Evolutionary conservation across 192 early-diverging fungal genomes (phyloP).

Genomic region (Podochytrium sp.): DNA sequence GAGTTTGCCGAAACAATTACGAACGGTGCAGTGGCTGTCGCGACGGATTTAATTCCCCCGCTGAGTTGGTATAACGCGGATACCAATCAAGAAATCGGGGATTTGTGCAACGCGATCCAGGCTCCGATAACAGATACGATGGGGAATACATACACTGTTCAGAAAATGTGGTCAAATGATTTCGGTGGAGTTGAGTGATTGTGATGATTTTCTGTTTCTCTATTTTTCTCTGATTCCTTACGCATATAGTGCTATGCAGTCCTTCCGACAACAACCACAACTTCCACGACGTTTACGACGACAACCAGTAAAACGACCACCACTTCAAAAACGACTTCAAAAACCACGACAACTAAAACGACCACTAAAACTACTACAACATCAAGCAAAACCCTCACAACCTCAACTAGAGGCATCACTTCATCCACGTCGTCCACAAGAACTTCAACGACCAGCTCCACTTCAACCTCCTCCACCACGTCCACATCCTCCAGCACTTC

Average conservation of each 20-base stretch:
- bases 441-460: slow-evolving; percentile 14
- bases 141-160: slow-evolving; percentile 36
- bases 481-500: slow-evolving; percentile 19
- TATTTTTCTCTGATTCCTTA: background rate
- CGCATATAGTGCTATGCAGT: slow-evolving; percentile 1
- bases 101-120: slow-evolving; percentile 33
- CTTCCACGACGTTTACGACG: slow-evolving; percentile 36
- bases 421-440: slow-evolving; percentile 20
- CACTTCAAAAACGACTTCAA: background rate
- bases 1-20: slow-evolving; percentile 40
- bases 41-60: slow-evolving; percentile 18
- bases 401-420: slow-evolving; percentile 21
- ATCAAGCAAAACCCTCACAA: slow-evolving; percentile 17
- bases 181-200: background rate
- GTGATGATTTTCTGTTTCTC: background rate
- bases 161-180: slow-evolving; percentile 35
- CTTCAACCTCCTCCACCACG: slow-evolving; percentile 29
- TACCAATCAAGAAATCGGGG: slow-evolving; percentile 37
- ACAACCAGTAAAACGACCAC: slow-evolving; percentile 30
- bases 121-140: slow-evolving; percentile 20
- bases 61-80: slow-evolving; percentile 40
- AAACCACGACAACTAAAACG: background rate
- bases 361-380: slow-evolving; percentile 9
- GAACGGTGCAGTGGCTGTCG: slow-evolving; percentile 32
- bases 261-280: background rate